A percentile compares a stretch with the other conserved stretches of the same genome.
These are phyloP conservation scores for Hordeum vulgare DNA, from an alignment of 176 grass and related monocot species.

Conservation along the genomic window MorexV3_pseudomolecules_assembly NC_058520.1:333453790-333454289, in stretches of 20 bases:
- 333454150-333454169: background rate
- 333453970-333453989: background rate
- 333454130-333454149: background rate
- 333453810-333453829: slow-evolving; percentile 87
- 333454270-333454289: background rate
- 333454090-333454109: background rate
- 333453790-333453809: slow-evolving; percentile 93
- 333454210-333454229: background rate
- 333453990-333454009: background rate
- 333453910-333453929: slow-evolving; percentile 95
- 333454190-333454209: background rate
- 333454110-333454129: background rate
- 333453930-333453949: slow-evolving; percentile 48
- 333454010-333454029: background rate
- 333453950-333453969: slow-evolving; percentile 5
- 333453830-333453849: slow-evolving; percentile 93
- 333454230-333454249: background rate
- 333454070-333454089: background rate
- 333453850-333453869: slow-evolving; percentile 74
- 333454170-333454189: background rate
- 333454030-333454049: background rate
- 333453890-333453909: slow-evolving; percentile 96
- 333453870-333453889: slow-evolving; percentile 95
- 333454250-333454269: background rate
- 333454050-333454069: background rate